Base-by-base conservation (phyloP, 176 grass and related monocot species). In the Musa troglodytarum region DNA sequence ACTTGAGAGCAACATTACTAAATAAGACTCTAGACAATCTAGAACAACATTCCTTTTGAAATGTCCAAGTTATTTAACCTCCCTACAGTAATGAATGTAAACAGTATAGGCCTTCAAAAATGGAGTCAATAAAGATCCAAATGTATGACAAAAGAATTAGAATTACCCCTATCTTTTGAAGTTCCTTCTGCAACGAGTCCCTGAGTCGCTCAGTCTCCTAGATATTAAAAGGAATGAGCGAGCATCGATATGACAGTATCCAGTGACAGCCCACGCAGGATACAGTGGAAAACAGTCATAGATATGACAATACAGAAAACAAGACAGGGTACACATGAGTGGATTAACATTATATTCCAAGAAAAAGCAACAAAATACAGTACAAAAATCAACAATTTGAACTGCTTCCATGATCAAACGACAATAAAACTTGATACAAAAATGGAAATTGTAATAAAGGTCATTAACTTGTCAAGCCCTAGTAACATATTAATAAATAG, bases 141-240 rank as follows among this genome's bases (percentile, higher is more conserved):
- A 28, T 4, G 7, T 49, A 21, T 20, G 25, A 56, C 49, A 25
- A 54, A 19, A 21, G 16, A 79, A 50, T 71, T 49, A 76, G 80
- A 19, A 11, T 50, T 79, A 92, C 86, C 86, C 88, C 90, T 73
- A 78, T 61, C 54, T 71, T 78, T 20, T 75, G 82, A 81, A 89
- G 82, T 81, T 86, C 88, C 82, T 86, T 81, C 22, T 84, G 72
- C 72, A 92, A 29, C 13, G 79, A 81, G 26, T 82, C 82, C 63
- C 84, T 68, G 22, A 92, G 71, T 56, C 82, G 56, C 13, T 92
- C 77, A 29, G 86, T 89, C 52, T 85, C 82, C 90, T 92, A 49
- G 1, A 71, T 70, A 80, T 76, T 66, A 29, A 13, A 1, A 54
- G 67, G 25, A 59, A 74, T 26, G 43, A 64, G 53, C 22, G 3